phyloP scores from a whole-genome alignment of 768 basidiomycete genomes.

The Tylopilus sp. region DNA sequence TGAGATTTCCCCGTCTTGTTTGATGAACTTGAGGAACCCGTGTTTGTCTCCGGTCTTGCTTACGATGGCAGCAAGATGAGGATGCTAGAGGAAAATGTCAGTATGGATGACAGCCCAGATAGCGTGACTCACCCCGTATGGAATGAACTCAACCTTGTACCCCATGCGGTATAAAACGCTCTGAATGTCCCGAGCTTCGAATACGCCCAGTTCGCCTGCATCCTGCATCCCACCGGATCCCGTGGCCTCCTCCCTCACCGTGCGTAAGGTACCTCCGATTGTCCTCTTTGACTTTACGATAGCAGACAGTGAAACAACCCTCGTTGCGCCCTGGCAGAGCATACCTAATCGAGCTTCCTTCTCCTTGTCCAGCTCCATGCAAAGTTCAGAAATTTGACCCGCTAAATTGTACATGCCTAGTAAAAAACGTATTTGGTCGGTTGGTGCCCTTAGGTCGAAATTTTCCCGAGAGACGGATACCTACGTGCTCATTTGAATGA shows the following conservation, averaged over 20 bases:
- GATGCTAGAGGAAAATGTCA: conserved; percentile 12
- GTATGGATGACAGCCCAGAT: neutral
- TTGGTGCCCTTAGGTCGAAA: neutral
- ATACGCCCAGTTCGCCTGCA: neutral
- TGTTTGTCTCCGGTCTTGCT: neutral
- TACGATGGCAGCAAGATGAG: conserved; percentile 5
- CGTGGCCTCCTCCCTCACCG: neutral
- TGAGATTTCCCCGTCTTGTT: conserved; percentile 2
- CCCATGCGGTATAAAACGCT: neutral
- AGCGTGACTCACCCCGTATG: neutral
- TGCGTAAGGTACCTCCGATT: neutral
- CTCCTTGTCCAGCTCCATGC: too few species aligned
- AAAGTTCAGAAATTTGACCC: neutral
- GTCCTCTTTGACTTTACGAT: too few species aligned
- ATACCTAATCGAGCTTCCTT: neutral
- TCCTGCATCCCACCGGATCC: neutral
- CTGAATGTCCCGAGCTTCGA: conserved; percentile 2
- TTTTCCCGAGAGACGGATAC: neutral
- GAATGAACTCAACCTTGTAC: conserved; percentile 1
- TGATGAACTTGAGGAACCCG: conserved; percentile 10
- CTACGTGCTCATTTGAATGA: neutral
- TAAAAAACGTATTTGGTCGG: neutral
- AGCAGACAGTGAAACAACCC: neutral
- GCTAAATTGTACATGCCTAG: neutral
- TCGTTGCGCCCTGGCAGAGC: neutral